Base-by-base conservation (phyloP, 192 early-diverging fungal genomes). In the Entomortierella chlamydospora region DNA sequence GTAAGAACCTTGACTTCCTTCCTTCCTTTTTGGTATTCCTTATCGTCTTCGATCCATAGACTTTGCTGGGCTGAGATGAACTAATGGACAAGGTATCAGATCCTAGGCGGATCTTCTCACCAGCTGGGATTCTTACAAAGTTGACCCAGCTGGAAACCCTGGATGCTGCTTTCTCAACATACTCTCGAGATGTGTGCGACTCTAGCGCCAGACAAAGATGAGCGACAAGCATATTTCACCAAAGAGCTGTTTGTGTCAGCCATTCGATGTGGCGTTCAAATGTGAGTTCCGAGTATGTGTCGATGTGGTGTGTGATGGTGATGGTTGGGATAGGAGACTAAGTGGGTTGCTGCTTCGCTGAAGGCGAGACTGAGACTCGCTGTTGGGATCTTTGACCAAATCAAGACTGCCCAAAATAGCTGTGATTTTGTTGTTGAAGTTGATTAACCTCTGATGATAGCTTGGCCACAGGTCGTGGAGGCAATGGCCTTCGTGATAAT, bases 211-310 rank as follows among this genome's bases (percentile, higher is more conserved):
- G 76, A 30, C 70, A 79, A 5, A 79, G 42, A 50, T 79, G 76
- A 2, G 70, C 76, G 0, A 79, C 76, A 15, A 68, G 76, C 76
- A 79, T 79, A 20, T 79, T 68, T 68, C 76, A 79, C 76, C 76
- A 79, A 8, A 79, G 52, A 5, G 76, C 76, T n/a, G 76, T 79
- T 29, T 79, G 76, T 2, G 76, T 79, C 42, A 79, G 28, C 76
- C 76, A 79, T 26, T 79, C 76, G 7, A 79, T 68, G 31, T 79
- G 76, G 13, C 76, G 76, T 43, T 79, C 76, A 52, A 79, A 79
- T 2, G 76, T 79, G 0, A 79, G 57, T 30, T 79, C 76, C 0
- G 76, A n/a, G 12, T 79, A 53, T 6, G 61, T 66, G 51, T 79
- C 76, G 30, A 79, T 79, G 12, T 70, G 63, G 17, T 79, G 76